phyloP scores from a whole-genome alignment of 192 early-diverging fungal genomes.

The Gorgonomyces haynaldii region DNA sequence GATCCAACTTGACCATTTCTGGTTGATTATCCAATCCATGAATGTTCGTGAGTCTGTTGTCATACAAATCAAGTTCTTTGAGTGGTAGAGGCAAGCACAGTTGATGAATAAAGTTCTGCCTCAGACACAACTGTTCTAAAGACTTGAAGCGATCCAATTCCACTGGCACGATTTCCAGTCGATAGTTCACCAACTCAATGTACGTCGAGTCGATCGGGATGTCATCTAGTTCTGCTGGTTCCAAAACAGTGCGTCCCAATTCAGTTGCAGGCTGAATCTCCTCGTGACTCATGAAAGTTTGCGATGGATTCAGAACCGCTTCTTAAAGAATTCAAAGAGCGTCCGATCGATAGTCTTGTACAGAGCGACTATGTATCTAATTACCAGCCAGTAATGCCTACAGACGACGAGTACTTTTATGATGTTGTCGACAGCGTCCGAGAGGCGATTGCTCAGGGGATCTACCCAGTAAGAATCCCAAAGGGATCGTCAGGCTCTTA shows the following conservation, averaged over 20 bases:
- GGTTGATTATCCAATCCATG: constrained; percentile 48
- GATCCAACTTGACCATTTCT: constrained; percentile 47
- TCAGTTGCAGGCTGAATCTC: no score
- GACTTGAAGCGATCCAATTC: no score
- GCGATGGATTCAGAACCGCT: no score
- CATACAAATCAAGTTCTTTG: constrained; percentile 86
- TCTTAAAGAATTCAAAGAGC: no score
- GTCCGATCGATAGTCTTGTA: no score
- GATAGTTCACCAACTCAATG: no score
- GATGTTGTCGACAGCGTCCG: constrained; percentile 26
- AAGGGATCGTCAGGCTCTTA: constrained; percentile 84
- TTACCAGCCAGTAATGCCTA: constrained; percentile 27
- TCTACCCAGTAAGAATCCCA: constrained; percentile 34
- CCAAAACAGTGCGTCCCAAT: no score
- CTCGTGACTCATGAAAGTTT: no score
- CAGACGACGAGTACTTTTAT: constrained; percentile 18
- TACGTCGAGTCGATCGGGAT: no score
- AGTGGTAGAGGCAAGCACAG: constrained; percentile 44
- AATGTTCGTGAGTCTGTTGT: constrained; percentile 78
- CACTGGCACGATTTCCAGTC: no score
- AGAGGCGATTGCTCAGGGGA: constrained; percentile 32
- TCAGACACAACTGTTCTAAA: constrained; percentile 62
- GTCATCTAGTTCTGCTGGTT: no score
- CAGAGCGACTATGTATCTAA: not conserved
- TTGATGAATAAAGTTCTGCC: constrained; percentile 73